Conservation (phyloP, 2,329 filamentous ascomycete genomes). For the Calonectria hongkongensis region DNA sequence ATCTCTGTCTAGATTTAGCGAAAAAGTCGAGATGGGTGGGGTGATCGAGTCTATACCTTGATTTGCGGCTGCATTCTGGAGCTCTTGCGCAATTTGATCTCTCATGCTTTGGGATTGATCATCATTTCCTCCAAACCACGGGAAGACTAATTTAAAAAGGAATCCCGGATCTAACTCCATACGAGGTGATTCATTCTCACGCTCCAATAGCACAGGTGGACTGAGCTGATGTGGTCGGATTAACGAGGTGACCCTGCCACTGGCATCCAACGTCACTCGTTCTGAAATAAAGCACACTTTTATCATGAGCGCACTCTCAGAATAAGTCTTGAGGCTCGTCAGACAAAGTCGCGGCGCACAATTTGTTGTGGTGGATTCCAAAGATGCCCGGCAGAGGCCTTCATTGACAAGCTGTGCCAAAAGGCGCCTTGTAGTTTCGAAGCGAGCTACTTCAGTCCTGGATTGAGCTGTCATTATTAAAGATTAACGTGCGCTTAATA, state of each 20-base stretch:
- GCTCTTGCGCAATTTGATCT: neutral
- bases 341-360: neutral
- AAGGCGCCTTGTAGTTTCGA: constrained; percentile 10
- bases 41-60: neutral
- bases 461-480: neutral
- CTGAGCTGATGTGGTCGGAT: neutral
- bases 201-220: neutral
- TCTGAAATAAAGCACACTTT: neutral
- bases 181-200: neutral
- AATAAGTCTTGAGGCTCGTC: neutral
- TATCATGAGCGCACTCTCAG: neutral
- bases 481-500: too few species aligned
- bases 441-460: neutral
- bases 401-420: constrained; percentile 1
- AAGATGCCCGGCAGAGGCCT: neutral
- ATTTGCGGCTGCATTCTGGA: constrained; percentile 9
- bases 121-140: neutral
- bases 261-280: neutral
- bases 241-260: neutral
- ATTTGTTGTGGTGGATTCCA: neutral
- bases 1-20: neutral
- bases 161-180: neutral
- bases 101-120: neutral
- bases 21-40: too few species aligned
- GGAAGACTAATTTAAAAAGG: neutral